Percentiles rank a stretch among this genome's conserved stretches.
phyloP scores from a whole-genome alignment of 1,284 basidiomycete species.

The Ceratobasidium sp. region DNA sequence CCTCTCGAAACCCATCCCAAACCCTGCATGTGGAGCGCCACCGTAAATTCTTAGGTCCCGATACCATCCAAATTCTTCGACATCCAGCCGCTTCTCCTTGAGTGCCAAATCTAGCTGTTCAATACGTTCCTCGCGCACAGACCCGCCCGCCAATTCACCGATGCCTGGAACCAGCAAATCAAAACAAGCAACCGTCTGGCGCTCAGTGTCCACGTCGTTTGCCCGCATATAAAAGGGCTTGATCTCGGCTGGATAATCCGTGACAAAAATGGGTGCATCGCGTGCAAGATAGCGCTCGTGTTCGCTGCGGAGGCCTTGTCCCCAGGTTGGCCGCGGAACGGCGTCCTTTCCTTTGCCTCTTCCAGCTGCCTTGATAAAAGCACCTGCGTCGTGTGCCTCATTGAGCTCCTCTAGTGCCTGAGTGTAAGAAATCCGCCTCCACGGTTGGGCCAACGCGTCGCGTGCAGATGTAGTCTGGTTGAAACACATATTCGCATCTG shows the following conservation, averaged over 20 bases:
- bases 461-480: slow-evolving; percentile 8
- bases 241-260: slow-evolving; percentile 82
- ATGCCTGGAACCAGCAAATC: slow-evolving; percentile 90
- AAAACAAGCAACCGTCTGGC: slow-evolving; percentile 89
- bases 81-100: slow-evolving; percentile 63
- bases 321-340: slow-evolving; percentile 75
- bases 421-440: slow-evolving; percentile 86
- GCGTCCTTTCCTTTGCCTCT: slow-evolving; percentile 53
- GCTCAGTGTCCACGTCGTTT: slow-evolving; percentile 60
- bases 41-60: slow-evolving; percentile 81
- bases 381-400: slow-evolving; percentile 57
- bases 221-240: slow-evolving; percentile 98
- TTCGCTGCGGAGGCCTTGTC: slow-evolving; percentile 82
- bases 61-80: slow-evolving; percentile 85
- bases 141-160: slow-evolving; percentile 94
- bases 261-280: slow-evolving; percentile 88
- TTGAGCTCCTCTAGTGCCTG: slow-evolving; percentile 76
- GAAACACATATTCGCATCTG: slow-evolving; percentile 38
- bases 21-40: slow-evolving; percentile 90
- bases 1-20: slow-evolving; percentile 93
- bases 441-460: slow-evolving; percentile 56
- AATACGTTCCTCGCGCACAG: slow-evolving; percentile 87
- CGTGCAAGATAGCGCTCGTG: slow-evolving; percentile 93
- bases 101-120: slow-evolving; percentile 69
- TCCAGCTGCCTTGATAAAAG: slow-evolving; percentile 17